Percentiles rank a stretch among this genome's conserved stretches.
phyloP scores from a whole-genome alignment of 2,329 filamentous ascomycete genomes.

The Tympanopsis confertula region DNA sequence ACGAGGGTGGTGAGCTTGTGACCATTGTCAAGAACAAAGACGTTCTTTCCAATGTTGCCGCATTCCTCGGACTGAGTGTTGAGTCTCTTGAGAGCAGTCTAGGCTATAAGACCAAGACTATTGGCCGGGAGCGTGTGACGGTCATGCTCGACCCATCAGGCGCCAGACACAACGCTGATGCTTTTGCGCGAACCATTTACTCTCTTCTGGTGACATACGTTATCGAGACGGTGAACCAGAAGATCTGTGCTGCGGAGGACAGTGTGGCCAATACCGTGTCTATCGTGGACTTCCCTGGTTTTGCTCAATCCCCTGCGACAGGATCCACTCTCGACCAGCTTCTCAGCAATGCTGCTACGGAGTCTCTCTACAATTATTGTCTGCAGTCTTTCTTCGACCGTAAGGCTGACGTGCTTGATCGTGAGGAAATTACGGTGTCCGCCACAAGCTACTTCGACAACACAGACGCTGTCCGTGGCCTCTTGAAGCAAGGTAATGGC shows the following conservation, averaged over 20 bases:
- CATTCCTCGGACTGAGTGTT: conserved; percentile 81
- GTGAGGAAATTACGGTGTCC: conserved; percentile 80
- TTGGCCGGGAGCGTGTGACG: conserved; percentile 92
- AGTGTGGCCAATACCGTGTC: conserved; percentile 86
- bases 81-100: conserved; percentile 76
- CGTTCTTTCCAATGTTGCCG: conserved; percentile 70
- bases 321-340: conserved; percentile 82
- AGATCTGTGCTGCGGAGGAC: conserved; percentile 76
- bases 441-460: conserved; percentile 98
- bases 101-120: conserved; percentile 92
- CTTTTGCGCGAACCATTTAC: conserved; percentile 85
- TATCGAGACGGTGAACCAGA: conserved; percentile 84
- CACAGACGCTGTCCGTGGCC: conserved; percentile 79
- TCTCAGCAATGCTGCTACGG: conserved; percentile 84
- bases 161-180: conserved; percentile 82
- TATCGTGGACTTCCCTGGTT: conserved; percentile 92
- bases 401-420: conserved; percentile 85
- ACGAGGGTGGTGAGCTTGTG: conserved; percentile 77
- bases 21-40: conserved; percentile 93
- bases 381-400: conserved; percentile 93
- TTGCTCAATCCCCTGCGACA: conserved; percentile 73
- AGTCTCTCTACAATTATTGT: conserved; percentile 84
- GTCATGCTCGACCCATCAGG: conserved; percentile 92
- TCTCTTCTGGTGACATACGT: conserved; percentile 88
- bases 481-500: conserved; percentile 86